These are phyloP conservation scores for Grifola frondosa DNA, from an alignment of 1,284 basidiomycete species.

Conservation along the genomic window DNA sequence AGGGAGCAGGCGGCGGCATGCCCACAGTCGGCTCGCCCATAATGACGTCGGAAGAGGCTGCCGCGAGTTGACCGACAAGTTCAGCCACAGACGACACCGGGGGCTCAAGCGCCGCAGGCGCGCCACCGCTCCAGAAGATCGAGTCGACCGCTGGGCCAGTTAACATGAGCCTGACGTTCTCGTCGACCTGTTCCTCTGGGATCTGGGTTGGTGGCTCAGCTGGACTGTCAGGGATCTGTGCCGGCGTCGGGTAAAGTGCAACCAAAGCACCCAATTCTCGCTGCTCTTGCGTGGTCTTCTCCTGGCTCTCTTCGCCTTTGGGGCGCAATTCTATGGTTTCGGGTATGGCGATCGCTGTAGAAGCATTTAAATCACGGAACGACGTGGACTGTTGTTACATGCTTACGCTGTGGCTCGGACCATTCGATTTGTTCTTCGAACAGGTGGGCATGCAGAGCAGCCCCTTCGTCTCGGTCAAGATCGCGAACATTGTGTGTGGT, in stretches of 20 bases:
- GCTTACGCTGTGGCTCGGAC: slow-evolving; percentile 72
- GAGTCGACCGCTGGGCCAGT: slow-evolving; percentile 66
- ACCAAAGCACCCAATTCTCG: slow-evolving; percentile 75
- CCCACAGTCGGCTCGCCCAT: slow-evolving; percentile 21
- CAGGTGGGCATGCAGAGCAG: slow-evolving; percentile 72
- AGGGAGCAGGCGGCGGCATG: slow-evolving; percentile 13
- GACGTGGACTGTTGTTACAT: slow-evolving; percentile 12
- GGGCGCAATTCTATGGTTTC: slow-evolving; percentile 48
- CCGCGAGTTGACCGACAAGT: slow-evolving; percentile 64
- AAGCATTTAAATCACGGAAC: slow-evolving; percentile 21
- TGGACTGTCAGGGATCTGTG: slow-evolving; percentile 75
- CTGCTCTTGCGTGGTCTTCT: slow-evolving; percentile 66
- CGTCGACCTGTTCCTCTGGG: slow-evolving; percentile 67
- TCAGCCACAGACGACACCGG: slow-evolving; percentile 58
- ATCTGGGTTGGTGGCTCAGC: slow-evolving; percentile 62
- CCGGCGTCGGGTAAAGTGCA: slow-evolving; percentile 66
- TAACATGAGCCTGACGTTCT: slow-evolving; percentile 60
- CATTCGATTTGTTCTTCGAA: slow-evolving; percentile 85
- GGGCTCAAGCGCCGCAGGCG: slow-evolving; percentile 34
- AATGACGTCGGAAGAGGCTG: slow-evolving; percentile 20
- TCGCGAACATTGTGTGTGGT: slow-evolving; percentile 70
- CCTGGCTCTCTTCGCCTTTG: slow-evolving; percentile 65
- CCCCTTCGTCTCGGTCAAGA: slow-evolving; percentile 80
- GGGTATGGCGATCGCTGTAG: slow-evolving; percentile 62
- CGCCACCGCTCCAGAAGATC: slow-evolving; percentile 56